Evolutionary conservation across 2,329 filamentous ascomycete species (phyloP).

Genomic region (Scedosporium boydii): DNA sequence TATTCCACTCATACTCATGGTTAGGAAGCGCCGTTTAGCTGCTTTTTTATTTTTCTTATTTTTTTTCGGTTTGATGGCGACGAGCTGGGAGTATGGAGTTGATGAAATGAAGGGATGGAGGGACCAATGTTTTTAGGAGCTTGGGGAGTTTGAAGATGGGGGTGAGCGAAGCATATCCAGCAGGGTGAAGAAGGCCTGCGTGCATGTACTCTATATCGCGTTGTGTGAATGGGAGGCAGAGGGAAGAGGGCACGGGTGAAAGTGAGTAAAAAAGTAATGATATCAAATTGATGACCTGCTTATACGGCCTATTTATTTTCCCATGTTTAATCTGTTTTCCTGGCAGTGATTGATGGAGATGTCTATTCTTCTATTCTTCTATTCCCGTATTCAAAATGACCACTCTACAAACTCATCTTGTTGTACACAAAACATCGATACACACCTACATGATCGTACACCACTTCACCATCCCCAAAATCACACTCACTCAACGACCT

Average conservation of each 20-base stretch:
- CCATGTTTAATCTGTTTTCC: neutral
- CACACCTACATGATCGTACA: neutral
- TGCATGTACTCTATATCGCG: neutral
- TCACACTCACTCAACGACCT: slow-evolving; percentile 17
- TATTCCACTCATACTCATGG: too few relatives aligned
- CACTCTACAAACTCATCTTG: neutral
- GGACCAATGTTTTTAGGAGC: neutral
- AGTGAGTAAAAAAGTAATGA: neutral
- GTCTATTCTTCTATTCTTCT: neutral
- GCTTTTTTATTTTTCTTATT: too few relatives aligned
- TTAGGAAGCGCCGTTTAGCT: too few relatives aligned
- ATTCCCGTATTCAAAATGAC: neutral
- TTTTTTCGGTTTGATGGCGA: too few relatives aligned
- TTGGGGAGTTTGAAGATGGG: neutral
- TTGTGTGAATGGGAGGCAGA: neutral
- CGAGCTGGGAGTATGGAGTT: too few relatives aligned
- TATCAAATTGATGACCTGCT: neutral
- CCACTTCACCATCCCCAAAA: neutral
- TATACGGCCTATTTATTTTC: neutral
- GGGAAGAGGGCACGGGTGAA: neutral
- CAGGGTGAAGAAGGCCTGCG: neutral
- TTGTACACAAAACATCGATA: neutral
- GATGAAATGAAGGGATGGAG: too few relatives aligned
- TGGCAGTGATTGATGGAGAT: neutral
- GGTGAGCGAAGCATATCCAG: neutral